Conservation (phyloP, 805 yeast genomes). For the Candida arabinofermentans region DNA sequence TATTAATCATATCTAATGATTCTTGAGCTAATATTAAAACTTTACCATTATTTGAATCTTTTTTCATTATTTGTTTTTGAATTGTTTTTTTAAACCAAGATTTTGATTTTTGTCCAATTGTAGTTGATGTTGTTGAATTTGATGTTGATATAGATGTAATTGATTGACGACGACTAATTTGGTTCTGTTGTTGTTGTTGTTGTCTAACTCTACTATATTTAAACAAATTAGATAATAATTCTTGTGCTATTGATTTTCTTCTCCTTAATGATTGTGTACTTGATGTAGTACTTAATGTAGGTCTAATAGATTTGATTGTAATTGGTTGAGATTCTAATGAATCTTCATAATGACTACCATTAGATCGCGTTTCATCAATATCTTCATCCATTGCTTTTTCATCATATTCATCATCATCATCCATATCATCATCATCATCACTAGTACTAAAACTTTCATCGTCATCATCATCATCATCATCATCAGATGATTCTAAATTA, state of each 20-base stretch:
- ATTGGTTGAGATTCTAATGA: constrained; percentile 14
- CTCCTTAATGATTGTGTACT: not conserved
- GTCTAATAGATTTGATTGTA: constrained; percentile 5
- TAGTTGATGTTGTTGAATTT: constrained; percentile 1
- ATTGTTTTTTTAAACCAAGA: constrained; percentile 28
- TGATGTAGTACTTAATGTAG: constrained; percentile 8
- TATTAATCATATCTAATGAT: constrained; percentile 80
- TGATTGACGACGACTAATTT: too few species aligned
- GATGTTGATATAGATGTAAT: constrained; percentile 2
- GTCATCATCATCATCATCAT: constrained; percentile 5
- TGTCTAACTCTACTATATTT: constrained; percentile 21
- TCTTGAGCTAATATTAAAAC: constrained; percentile 83
- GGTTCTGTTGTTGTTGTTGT: too few species aligned
- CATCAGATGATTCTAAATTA: constrained; percentile 9
- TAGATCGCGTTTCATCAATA: constrained; percentile 7
- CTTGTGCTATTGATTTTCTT: constrained; percentile 20
- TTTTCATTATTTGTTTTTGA: constrained; percentile 22
- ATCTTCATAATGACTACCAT: constrained; percentile 17
- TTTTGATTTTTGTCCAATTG: constrained; percentile 5
- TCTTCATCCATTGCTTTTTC: too few species aligned
- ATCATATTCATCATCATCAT: constrained; percentile 24
- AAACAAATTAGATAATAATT: constrained; percentile 27
- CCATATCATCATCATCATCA: constrained; percentile 24
- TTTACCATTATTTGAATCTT: constrained; percentile 54
- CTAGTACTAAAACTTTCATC: too few species aligned